Base-by-base conservation (phyloP, 2,329 filamentous ascomycete genomes). In the Fusarium nisikadoi region DNA sequence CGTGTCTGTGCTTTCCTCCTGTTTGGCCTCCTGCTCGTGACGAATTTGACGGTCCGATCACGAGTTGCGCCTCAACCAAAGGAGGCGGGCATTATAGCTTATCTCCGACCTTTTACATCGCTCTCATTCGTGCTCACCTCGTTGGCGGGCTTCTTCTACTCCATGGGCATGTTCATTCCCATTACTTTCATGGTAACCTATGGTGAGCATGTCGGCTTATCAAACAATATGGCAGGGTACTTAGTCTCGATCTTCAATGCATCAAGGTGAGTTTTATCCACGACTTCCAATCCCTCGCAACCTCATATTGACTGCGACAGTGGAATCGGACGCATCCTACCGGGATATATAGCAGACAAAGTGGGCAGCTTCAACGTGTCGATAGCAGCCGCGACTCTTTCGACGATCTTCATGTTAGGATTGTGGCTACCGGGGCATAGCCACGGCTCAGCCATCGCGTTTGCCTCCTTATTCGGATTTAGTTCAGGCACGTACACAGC, bases 121-220 rank as follows among this genome's bases (percentile, higher is more conserved):
- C 49, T 52, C 19, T 38, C 49, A 0, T 52, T 52, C n/a, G 1
- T 52, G 0, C 33, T 52, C 12, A 52, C 33, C 2, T 38, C 49
- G 1, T 9, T 20, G 2, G 49, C 33, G 6, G 49, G 49, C 20
- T 52, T 52, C 33, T 52, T 52, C 7, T 52, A 52, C 33, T 52
- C 49, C 19, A 38, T 38, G 49, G 49, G 49, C 8, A 52, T 52
- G 49, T 52, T 52, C 5, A n/a, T 52, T n/a, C 49, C 49, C 3
- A 52, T 52, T 16, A 52, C 33, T 6, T 52, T 52, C 10, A 52
- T 52, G 49, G 33, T 52, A 16, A 52, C 49, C 13, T 52, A 38
- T 5, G 49, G 49, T 3, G 19, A 27, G 6, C 19, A 27, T 13
- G 49, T 38, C 4, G 49, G 49, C 0, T 23, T 52, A 0, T 52